A percentile compares a stretch with the other conserved stretches of the same genome.
phyloP scores from a whole-genome alignment of 352 stramenopile genomes.

The Blastocystis hominis region DNA sequence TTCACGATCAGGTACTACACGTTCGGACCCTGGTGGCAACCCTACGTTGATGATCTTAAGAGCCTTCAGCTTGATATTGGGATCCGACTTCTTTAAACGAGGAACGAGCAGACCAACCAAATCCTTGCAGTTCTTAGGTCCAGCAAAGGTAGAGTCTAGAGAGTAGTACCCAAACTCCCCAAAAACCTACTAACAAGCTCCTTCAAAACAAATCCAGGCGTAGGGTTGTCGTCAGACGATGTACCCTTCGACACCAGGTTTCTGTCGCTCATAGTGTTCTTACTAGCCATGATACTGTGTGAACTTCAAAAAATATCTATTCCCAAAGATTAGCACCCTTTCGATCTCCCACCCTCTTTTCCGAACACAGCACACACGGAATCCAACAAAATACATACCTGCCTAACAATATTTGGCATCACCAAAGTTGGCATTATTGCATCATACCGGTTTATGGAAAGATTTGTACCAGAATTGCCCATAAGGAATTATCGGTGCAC shows the following conservation, averaged over 20 bases:
- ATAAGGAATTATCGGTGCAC: neutral
- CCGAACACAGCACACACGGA: neutral
- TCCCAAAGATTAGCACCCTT: neutral
- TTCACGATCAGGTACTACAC: slow-evolving; percentile 53
- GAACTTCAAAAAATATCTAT: neutral
- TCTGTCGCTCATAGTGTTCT: slow-evolving; percentile 58
- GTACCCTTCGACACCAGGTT: slow-evolving; percentile 55
- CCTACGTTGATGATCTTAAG: slow-evolving; percentile 54
- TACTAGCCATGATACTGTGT: slow-evolving; percentile 40
- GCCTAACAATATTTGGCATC: neutral
- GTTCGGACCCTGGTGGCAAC: neutral
- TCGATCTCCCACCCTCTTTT: neutral
- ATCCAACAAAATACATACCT: neutral
- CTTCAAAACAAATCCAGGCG: slow-evolving; percentile 58
- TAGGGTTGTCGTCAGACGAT: slow-evolving; percentile 35
- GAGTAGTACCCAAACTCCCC: neutral
- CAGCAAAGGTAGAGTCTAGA: slow-evolving; percentile 38
- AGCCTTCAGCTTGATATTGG: slow-evolving; percentile 56
- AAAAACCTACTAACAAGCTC: slow-evolving; percentile 35
- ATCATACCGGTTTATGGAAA: neutral
- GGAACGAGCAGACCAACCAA: slow-evolving; percentile 27
- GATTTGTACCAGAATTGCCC: neutral
- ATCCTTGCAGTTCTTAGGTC: slow-evolving; percentile 38
- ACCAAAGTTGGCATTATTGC: neutral
- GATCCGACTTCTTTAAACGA: slow-evolving; percentile 54